A percentile compares a stretch with the other conserved stretches of the same genome.
Evolutionary conservation across 225 moss, liverwort and hornwort species (phyloP).

Genomic region (Thuidium tamariscinum): DNA sequence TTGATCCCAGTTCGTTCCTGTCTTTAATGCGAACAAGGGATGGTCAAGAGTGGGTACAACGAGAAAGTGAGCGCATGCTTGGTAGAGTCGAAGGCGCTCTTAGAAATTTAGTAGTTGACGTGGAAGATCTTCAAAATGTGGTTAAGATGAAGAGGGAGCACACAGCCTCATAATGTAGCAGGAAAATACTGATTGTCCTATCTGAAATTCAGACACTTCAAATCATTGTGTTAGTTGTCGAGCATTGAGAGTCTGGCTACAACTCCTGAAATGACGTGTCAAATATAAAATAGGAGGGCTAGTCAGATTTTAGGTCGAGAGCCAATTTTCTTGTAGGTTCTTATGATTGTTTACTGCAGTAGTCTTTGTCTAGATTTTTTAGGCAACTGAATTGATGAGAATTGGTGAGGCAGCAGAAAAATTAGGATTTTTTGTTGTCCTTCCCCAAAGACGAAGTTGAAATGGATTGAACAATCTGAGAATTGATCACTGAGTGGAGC

Average conservation of each 20-base stretch:
- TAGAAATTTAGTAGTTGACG: constrained; percentile 32
- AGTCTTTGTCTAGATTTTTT: not conserved
- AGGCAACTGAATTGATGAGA: not conserved
- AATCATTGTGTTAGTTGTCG: not conserved
- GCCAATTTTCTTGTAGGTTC: not conserved
- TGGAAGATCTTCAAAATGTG: constrained; percentile 41
- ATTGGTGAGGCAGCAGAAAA: not conserved
- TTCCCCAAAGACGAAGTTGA: not conserved
- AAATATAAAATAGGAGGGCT: not conserved
- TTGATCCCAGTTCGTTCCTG: constrained; percentile 8
- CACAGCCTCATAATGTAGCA: not conserved
- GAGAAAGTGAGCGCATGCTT: constrained; percentile 36
- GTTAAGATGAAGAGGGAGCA: constrained; percentile 15
- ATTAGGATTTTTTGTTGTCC: not conserved
- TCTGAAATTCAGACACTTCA: not conserved
- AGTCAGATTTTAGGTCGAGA: not conserved
- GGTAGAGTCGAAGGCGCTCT: constrained; percentile 23
- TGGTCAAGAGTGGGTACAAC: constrained; percentile 49
- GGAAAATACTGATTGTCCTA: not conserved
- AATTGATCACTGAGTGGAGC: not conserved
- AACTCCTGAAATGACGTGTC: not conserved
- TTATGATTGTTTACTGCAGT: not conserved
- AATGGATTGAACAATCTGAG: not conserved
- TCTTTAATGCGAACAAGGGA: constrained; percentile 25
- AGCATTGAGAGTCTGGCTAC: not conserved